Evolutionary conservation across 1,284 basidiomycete genomes (phyloP), one percentile per base, ranked within the genome.

Genomic region (Tranzscheliella williamsii): DNA sequence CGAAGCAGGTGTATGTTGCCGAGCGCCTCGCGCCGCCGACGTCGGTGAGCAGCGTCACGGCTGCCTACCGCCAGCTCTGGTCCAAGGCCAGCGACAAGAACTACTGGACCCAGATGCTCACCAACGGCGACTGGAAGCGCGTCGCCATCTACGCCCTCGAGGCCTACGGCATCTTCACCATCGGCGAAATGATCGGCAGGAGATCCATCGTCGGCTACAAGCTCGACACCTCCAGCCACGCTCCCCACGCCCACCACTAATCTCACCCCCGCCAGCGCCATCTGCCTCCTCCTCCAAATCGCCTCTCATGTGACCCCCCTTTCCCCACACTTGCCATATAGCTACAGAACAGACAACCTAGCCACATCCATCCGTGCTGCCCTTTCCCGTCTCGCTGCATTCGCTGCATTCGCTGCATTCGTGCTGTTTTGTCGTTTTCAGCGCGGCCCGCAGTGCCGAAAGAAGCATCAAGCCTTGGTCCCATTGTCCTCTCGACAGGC

Each of bases 1-100:
- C 86, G 67, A 92, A 93, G 81, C 90, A 94, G 77, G 85, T 97
- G 54, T 97, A 96, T 82, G 80, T 89, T 63, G 85, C 87, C 37
- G 94, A 97, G 81, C 85, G 85, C 54, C 84, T 97, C 43, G 85
- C 87, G 38, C 90, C 90, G 15, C 94, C 93, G 18, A 83, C 83
- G 13, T 85, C 85, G 21, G 52, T 89, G 42, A 79, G 82, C 29
- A 80, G 85, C 44, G 80, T 91, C 79, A 81, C 83, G 35, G 81
- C 82, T 48, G 87, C 87, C 20, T 95, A 93, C 80, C 80, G 84
- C 50, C 83, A 85, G 32, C 81, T 96, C 62, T 91, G 84, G 83
- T 73, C 83, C 32, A 85, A 85, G 46, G 87, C 86, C 16, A 81
- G 80, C 49, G 86, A 84, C 79, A 79, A 82, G 1, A 80, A 81